phyloP scores from a whole-genome alignment of 1,284 basidiomycete species.

The Prillingera fragicola region DNA sequence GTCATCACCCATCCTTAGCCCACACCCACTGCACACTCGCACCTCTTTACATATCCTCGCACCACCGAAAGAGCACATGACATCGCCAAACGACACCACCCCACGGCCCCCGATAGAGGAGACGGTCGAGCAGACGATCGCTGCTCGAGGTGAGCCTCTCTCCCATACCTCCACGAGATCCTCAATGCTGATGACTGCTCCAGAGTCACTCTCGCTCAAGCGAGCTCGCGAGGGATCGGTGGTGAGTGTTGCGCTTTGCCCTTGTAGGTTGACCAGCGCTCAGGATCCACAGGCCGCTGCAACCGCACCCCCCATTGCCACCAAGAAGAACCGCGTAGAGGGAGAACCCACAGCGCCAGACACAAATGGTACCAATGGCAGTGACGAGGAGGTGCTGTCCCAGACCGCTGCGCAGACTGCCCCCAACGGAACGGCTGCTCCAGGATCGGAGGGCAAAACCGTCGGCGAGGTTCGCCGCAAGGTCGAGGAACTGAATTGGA shows the following conservation, averaged over 20 bases:
- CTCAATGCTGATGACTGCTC: not conserved
- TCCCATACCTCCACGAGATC: not conserved
- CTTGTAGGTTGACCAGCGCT: not conserved
- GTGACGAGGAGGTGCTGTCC: constrained; percentile 4
- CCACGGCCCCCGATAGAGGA: constrained; percentile 9
- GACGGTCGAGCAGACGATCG: not conserved
- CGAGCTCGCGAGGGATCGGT: constrained; percentile 42
- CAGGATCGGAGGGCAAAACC: constrained; percentile 17
- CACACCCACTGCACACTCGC: not conserved
- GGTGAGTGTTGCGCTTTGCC: constrained; percentile 20
- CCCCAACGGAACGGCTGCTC: not conserved
- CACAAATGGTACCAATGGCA: too few species aligned
- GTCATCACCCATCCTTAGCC: not conserved
- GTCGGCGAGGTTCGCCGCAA: constrained; percentile 44
- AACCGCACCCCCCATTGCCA: constrained; percentile 18
- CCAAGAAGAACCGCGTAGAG: constrained; percentile 46
- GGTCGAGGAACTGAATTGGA: constrained; percentile 41
- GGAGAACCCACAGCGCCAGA: not conserved
- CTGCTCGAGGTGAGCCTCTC: constrained; percentile 9
- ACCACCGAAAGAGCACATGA: not conserved
- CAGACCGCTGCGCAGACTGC: constrained; percentile 3
- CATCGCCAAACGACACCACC: constrained; percentile 4
- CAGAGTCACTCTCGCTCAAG: constrained; percentile 35
- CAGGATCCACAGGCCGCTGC: constrained; percentile 23
- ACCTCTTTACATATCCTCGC: not conserved